Evolutionary conservation across 225 moss, liverwort and hornwort genomes (phyloP).

Genomic region (Ulota crispa): DNA sequence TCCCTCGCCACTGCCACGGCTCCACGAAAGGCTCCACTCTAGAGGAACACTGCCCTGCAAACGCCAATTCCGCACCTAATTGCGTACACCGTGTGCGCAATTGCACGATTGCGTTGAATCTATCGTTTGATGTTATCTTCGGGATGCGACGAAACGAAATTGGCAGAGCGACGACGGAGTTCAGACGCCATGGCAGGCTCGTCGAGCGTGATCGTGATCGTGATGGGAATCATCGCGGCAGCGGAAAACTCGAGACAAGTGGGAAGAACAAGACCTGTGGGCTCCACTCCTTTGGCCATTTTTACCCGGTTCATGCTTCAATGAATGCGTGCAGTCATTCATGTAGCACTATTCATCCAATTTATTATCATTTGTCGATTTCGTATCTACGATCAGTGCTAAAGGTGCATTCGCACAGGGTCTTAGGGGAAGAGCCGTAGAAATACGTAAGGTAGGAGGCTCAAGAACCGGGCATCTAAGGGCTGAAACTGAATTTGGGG

Average conservation of each 20-base stretch:
- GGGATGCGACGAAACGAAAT: not conserved
- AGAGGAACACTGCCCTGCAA: not conserved
- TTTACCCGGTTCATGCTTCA: not conserved
- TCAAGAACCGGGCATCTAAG: no score
- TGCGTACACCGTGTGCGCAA: not conserved
- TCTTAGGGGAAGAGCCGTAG: no score
- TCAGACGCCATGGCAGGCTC: not conserved
- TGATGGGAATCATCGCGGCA: conserved; percentile 28
- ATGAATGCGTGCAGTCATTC: not conserved
- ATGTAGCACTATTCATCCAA: not conserved
- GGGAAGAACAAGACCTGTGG: conserved; percentile 28
- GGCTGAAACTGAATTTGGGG: no score
- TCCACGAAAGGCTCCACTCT: not conserved
- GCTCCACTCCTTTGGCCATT: not conserved
- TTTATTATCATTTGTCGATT: not conserved
- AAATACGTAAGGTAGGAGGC: no score
- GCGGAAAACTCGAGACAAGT: conserved; percentile 23
- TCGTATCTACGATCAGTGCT: no score
- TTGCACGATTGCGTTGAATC: not conserved
- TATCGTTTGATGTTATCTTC: not conserved
- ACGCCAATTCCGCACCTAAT: not conserved
- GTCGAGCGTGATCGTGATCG: not conserved
- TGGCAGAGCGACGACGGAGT: not conserved
- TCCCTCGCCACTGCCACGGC: conserved; percentile 11
- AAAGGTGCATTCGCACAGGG: no score